Evolutionary conservation across 2,329 filamentous ascomycete genomes (phyloP), one percentile per base, ranked within the genome.

Genomic region (Colletotrichum shisoi): DNA sequence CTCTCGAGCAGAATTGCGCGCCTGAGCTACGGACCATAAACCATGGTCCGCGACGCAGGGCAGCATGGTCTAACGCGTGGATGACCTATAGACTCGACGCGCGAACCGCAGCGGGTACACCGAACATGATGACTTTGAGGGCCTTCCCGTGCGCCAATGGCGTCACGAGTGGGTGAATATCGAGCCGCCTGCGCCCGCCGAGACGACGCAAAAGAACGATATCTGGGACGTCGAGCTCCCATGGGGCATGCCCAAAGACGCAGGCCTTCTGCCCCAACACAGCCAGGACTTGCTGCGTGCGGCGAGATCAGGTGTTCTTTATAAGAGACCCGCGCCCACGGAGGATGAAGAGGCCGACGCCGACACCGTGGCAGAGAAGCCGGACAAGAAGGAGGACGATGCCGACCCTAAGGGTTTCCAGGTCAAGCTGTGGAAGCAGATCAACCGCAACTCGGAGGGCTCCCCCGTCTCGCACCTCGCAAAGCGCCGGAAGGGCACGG

Each of bases 91-190:
- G 79, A 87, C 85, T 60, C 80, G 86, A 75, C 84, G 86, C 70
- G 84, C 85, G 70, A 84, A 84, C 69, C 82, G 86, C 64, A 79
- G 82, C 70, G 84, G 81, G 58, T 87, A 85, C 70, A 80, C 83
- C 45, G 86, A 88, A 70, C 85, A 87, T 72, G 86, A 88, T 73
- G 85, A 87, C 70, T 87, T 88, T 63, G 86, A 88, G 78, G 85
- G 93, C 67, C 85, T 97, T 12, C 94, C 94, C 17, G 91, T 97
- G 65, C 90, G 93, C 74, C 93, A 96, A 85, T 98, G 93, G 91
- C 89, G 91, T 63, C 88, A 91, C 70, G 88, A 91, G 66, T 83
- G 82, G 79, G 85, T 92, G 63, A 89, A 81, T 48, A 81, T 94
- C 74, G 88, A 87, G 71, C 89, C 92, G 59, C 87, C 87, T 13